Conservation (phyloP, 305 asterid genomes). For the Salvia sclarea region DNA sequence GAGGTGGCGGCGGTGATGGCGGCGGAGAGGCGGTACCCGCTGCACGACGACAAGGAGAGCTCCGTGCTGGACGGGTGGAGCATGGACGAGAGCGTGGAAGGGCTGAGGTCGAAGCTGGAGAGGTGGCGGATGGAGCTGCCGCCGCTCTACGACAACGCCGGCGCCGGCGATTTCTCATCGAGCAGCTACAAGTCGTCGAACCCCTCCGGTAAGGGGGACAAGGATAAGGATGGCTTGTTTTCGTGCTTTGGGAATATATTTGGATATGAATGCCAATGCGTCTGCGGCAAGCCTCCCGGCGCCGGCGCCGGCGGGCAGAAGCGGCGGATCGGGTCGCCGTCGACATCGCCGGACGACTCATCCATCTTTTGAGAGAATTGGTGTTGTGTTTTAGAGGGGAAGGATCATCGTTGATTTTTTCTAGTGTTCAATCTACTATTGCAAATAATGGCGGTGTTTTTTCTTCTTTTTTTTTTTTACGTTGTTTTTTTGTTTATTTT, state of each 20-base stretch:
- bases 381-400: background rate
- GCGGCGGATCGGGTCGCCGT: slow-evolving; percentile 21
- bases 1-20: slow-evolving; percentile 82
- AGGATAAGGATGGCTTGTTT: slow-evolving; percentile 46
- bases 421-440: slow-evolving; percentile 5
- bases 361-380: slow-evolving; percentile 21
- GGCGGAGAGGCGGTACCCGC: slow-evolving; percentile 55
- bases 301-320: slow-evolving; percentile 29
- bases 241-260: slow-evolving; percentile 71
- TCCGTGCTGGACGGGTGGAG: slow-evolving; percentile 95
- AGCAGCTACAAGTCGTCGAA: slow-evolving; percentile 61
- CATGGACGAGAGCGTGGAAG: slow-evolving; percentile 85
- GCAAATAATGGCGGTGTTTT: background rate
- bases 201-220: slow-evolving; percentile 36
- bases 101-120: slow-evolving; percentile 83
- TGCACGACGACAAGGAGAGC: slow-evolving; percentile 63
- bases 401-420: background rate
- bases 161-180: slow-evolving; percentile 52
- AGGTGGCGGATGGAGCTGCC: slow-evolving; percentile 88
- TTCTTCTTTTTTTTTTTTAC: background rate
- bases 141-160: slow-evolving; percentile 61
- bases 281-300: slow-evolving; percentile 82
- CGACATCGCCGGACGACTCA: slow-evolving; percentile 37
- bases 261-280: slow-evolving; percentile 82
- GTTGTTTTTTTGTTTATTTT: background rate